Conservation (phyloP, 805 yeast species). For the Kodamaea kakaduensis region DNA sequence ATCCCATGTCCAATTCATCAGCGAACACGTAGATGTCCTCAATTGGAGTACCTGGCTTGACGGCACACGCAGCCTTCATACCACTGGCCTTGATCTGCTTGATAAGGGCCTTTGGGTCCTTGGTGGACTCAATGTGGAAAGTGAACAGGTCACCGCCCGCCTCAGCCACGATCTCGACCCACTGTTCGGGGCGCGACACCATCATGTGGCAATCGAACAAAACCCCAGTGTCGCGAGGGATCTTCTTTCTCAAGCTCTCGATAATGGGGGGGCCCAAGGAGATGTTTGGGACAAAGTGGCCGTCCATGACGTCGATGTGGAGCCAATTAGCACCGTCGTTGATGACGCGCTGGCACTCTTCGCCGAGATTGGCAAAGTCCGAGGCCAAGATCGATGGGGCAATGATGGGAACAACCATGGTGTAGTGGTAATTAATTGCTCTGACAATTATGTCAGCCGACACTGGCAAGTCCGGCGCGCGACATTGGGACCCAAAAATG, state of each 20-base stretch:
- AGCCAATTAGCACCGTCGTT: conserved; percentile 91
- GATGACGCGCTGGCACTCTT: conserved; percentile 79
- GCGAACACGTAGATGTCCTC: conserved; percentile 75
- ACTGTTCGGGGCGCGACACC: conserved; percentile 88
- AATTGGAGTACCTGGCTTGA: conserved; percentile 89
- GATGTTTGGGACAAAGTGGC: conserved; percentile 96
- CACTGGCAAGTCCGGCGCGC: not conserved
- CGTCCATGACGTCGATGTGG: conserved; percentile 98
- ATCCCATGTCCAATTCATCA: conserved; percentile 83
- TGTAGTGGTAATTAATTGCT: conserved; percentile 2
- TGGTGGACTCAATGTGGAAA: conserved; percentile 91
- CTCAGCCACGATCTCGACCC: conserved; percentile 89
- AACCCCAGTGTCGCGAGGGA: conserved; percentile 58
- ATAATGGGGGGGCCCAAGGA: conserved; percentile 92
- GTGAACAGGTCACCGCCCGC: conserved; percentile 97
- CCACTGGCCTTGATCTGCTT: conserved; percentile 72
- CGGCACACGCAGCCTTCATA: conserved; percentile 91
- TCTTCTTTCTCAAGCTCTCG: conserved; percentile 64
- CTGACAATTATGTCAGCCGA: not conserved
- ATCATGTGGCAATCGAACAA: conserved; percentile 97
- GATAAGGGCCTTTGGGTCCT: conserved; percentile 70
- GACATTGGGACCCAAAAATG: not conserved
- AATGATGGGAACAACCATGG: conserved; percentile 75
- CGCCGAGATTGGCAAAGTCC: conserved; percentile 85
- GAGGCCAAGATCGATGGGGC: conserved; percentile 95